Base-by-base conservation (phyloP, 192 early-diverging fungal genomes). In the Backusella liffmaniae region DNA sequence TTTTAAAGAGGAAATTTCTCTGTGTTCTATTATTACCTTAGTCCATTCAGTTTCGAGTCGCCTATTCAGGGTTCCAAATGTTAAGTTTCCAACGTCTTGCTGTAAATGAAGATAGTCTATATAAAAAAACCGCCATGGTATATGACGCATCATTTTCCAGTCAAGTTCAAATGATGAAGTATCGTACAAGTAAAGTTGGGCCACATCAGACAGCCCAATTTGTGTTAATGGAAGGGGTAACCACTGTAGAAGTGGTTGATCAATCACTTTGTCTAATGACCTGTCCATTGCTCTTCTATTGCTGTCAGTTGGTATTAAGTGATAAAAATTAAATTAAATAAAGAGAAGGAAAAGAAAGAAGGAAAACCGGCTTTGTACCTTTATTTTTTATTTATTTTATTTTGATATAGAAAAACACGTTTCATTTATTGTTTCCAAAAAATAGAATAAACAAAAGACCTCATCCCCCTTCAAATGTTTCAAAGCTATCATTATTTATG, bases 61-160 rank as follows among this genome's bases (percentile, higher is more conserved):
- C 4, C 35, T 49, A 70, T 16, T 51, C 5, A 76, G 23, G 30
- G 21, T 70, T 3, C 32, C 41, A 26, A 39, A 56, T 53, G 49
- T 21, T 35, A 37, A 26, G 59, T 35, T 41, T 29, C 62, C 6
- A 35, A 37, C 51, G 15, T 16, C 39, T 56, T 69, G 18, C 13
- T 67, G 12, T 5, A 76, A 23, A 44, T 76, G 30, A 36, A 69
- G 65, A 32, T 69, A 76, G 18, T 76, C 67, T 16, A 76, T 35
- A 44, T 68, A 76, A 46, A 39, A 76, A 49, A 69, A 76, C 6
- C 67, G 29, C 74, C 74, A 76, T 15, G 41, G 29, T 71, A 32
- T 4, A 44, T 30, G 15, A 6, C 39, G 23, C 15, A 71, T 21
- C 41, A 18, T 41, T 49, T 44, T 49, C 70, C 70, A 71, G 12